phyloP scores from a whole-genome alignment of 257 asterid species.

The Gentiana straminea region DNA sequence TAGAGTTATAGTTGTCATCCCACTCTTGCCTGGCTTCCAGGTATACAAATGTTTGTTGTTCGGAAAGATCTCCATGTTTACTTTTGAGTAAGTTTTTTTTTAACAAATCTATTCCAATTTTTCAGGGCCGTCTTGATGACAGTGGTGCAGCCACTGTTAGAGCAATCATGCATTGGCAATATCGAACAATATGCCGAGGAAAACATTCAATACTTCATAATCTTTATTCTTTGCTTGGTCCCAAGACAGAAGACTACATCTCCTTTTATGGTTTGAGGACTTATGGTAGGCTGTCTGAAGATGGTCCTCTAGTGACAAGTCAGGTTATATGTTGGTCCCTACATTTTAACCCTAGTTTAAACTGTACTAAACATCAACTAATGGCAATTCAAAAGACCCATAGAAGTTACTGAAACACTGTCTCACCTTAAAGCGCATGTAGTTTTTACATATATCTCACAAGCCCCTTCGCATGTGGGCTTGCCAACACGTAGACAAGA shows the following conservation, averaged over 20 bases:
- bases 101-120: slow-evolving; percentile 1
- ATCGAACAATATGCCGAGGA: slow-evolving; percentile 77
- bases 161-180: slow-evolving; percentile 97
- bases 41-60: slow-evolving; percentile 23
- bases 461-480: too few species aligned
- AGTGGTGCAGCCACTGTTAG: slow-evolving; percentile 94
- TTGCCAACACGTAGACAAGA: too few species aligned
- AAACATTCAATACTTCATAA: slow-evolving; percentile 68
- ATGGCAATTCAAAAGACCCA: too few species aligned
- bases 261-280: slow-evolving; percentile 85
- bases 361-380: too few species aligned
- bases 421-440: too few species aligned
- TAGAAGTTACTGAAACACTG: too few species aligned
- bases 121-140: slow-evolving; percentile 93
- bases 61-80: slow-evolving; percentile 5
- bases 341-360: not conserved
- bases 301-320: slow-evolving; percentile 68
- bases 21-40: slow-evolving; percentile 94
- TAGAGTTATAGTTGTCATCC: slow-evolving; percentile 81
- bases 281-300: slow-evolving; percentile 55
- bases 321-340: slow-evolving; percentile 40
- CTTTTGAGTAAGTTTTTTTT: slow-evolving; percentile 7
- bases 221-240: slow-evolving; percentile 62
- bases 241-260: slow-evolving; percentile 52
- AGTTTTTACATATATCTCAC: too few species aligned